phyloP scores from a whole-genome alignment of 176 grass and related monocot species.

The Oryza rufipogon region DNA sequence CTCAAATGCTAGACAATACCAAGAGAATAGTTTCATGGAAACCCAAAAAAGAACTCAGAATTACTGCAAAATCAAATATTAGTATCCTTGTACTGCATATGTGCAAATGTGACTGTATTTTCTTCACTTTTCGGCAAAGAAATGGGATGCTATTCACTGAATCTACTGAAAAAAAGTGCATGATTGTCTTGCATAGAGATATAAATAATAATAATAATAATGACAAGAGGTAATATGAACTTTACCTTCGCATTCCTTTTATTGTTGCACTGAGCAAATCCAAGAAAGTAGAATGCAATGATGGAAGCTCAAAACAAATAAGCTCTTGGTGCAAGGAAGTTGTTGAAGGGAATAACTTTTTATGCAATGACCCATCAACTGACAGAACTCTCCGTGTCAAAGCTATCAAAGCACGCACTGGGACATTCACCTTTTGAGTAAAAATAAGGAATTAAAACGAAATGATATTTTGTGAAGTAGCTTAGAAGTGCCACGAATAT shows the following conservation, averaged over 20 bases:
- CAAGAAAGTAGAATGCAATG: conserved; percentile 67
- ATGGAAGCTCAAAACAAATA: conserved; percentile 80
- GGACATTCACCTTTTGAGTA: conserved; percentile 65
- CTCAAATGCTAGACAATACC: conserved; percentile 21
- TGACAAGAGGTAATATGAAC: conserved; percentile 30
- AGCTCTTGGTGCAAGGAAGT: conserved; percentile 96
- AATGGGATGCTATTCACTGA: neutral
- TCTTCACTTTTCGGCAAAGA: neutral
- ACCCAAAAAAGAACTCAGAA: neutral
- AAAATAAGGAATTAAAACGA: conserved; percentile 29
- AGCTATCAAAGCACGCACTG: conserved; percentile 62
- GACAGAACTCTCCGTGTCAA: conserved; percentile 67
- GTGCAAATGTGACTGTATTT: neutral
- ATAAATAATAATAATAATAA: neutral
- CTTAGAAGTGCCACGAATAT: conserved; percentile 12
- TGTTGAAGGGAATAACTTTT: conserved; percentile 68
- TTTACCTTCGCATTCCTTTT: conserved; percentile 86
- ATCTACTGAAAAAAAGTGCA: neutral
- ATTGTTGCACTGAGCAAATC: conserved; percentile 81
- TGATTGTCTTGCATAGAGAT: neutral
- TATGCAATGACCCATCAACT: conserved; percentile 70
- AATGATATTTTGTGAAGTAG: neutral
- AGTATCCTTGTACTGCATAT: neutral
- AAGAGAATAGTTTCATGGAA: conserved; percentile 10
- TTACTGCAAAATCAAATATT: conserved; percentile 23